Conservation (phyloP, 352 stramenopile genomes). For the Phytophthora colocasiae region DNA sequence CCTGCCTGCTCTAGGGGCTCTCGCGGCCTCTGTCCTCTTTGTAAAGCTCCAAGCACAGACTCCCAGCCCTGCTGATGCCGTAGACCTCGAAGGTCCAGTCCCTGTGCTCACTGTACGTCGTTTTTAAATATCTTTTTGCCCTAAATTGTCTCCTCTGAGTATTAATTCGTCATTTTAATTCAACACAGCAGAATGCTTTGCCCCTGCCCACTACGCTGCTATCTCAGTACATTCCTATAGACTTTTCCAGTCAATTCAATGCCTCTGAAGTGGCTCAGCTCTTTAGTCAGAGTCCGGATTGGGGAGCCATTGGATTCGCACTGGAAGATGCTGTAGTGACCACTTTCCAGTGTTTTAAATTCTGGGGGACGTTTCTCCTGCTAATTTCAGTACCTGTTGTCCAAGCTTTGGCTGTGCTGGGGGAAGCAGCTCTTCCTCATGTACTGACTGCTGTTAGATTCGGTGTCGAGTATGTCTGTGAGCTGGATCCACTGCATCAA, state of each 20-base stretch:
- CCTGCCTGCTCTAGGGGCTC: constrained; percentile 15
- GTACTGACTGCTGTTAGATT: constrained; percentile 51
- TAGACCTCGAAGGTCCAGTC: constrained; percentile 10
- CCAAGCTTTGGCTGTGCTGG: constrained; percentile 43
- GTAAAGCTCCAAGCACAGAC: constrained; percentile 16
- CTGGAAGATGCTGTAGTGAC: constrained; percentile 60
- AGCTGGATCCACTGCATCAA: constrained; percentile 75
- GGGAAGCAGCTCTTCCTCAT: constrained; percentile 74
- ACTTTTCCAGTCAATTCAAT: constrained; percentile 28
- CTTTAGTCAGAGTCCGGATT: constrained; percentile 65
- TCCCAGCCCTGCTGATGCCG: not conserved
- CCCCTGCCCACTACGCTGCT: constrained; percentile 18
- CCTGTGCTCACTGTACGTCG: constrained; percentile 23
- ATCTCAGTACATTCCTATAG: constrained; percentile 18
- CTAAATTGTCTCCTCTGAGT: not conserved
- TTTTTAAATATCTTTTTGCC: not conserved
- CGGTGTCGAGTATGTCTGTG: constrained; percentile 46
- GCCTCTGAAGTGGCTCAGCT: constrained; percentile 42
- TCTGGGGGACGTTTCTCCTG: constrained; percentile 66
- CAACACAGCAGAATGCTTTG: constrained; percentile 24
- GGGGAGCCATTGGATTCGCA: constrained; percentile 62
- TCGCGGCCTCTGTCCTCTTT: constrained; percentile 20
- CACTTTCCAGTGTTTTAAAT: constrained; percentile 65
- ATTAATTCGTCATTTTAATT: not conserved
- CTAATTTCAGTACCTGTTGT: constrained; percentile 57